Percentiles rank a stretch among this genome's conserved stretches.
phyloP scores from a whole-genome alignment of 2,329 filamentous ascomycete species.

The Aspergillus neoniger region DNA sequence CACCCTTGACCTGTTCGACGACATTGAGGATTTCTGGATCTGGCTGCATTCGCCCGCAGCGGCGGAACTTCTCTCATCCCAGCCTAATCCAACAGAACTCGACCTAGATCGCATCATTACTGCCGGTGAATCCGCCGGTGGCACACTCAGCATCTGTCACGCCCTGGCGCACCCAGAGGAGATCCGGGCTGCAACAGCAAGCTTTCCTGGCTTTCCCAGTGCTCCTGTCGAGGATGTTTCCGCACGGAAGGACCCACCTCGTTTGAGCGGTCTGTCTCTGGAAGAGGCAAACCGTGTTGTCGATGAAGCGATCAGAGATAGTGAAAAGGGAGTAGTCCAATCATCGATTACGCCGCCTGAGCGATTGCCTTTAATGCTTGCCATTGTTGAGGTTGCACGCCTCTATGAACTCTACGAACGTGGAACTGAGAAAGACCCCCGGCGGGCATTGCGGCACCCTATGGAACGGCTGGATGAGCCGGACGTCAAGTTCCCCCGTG shows the following conservation, averaged over 20 bases:
- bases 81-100: slow-evolving; percentile 18
- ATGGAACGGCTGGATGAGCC: slow-evolving; percentile 31
- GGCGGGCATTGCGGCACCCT: slow-evolving; percentile 28
- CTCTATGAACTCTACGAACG: slow-evolving; percentile 23
- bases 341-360: slow-evolving; percentile 17
- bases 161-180: slow-evolving; percentile 29
- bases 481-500: slow-evolving; percentile 28
- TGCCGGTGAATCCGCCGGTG: slow-evolving; percentile 36
- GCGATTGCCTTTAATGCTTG: slow-evolving; percentile 22
- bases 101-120: slow-evolving; percentile 30
- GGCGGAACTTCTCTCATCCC: slow-evolving; percentile 12
- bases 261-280: not conserved
- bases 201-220: slow-evolving; percentile 35
- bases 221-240: slow-evolving; percentile 19
- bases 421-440: slow-evolving; percentile 15
- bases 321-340: not conserved
- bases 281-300: not conserved
- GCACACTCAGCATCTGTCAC: slow-evolving; percentile 31
- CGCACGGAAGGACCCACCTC: slow-evolving; percentile 13
- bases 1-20: slow-evolving; percentile 50
- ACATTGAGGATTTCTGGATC: slow-evolving; percentile 52
- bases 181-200: slow-evolving; percentile 33
- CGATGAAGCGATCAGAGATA: not conserved
- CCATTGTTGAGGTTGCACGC: slow-evolving; percentile 20
- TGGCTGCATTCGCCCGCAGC: slow-evolving; percentile 41